Percentiles rank a stretch among this genome's conserved stretches.
phyloP scores from a whole-genome alignment of 2,329 filamentous ascomycete species.

The Thyridium curvatum region DNA sequence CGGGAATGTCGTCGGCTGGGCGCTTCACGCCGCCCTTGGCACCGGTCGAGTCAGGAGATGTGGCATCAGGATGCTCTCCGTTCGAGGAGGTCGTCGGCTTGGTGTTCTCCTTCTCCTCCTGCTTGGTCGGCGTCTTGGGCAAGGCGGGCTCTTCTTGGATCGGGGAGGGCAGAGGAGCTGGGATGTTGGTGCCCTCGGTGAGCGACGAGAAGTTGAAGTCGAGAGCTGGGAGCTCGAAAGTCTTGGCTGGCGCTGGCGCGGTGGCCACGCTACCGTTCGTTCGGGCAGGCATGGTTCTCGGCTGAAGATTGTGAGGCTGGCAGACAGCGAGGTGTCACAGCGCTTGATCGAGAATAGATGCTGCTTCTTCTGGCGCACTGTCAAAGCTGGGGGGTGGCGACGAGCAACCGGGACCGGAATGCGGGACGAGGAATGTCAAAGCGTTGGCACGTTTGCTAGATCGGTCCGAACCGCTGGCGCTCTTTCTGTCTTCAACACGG shows the following conservation, averaged over 20 bases:
- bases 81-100: conserved; percentile 20
- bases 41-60: conserved; percentile 13
- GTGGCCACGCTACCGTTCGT: conserved; percentile 13
- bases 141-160: conserved; percentile 38
- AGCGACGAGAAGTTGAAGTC: conserved; percentile 53
- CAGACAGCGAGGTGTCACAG: no score
- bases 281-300: conserved; percentile 17
- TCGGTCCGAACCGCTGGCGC: no score
- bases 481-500: no score
- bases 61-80: conserved; percentile 25
- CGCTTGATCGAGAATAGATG: no score
- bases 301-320: no score
- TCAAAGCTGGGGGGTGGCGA: no score
- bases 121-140: conserved; percentile 23
- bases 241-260: conserved; percentile 12
- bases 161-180: conserved; percentile 50
- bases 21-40: conserved; percentile 37
- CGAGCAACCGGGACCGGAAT: no score
- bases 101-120: no score
- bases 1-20: conserved; percentile 41
- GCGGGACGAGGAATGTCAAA: no score
- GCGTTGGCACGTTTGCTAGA: no score
- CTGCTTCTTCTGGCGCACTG: no score
- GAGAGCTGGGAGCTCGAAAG: conserved; percentile 52
- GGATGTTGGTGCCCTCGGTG: conserved; percentile 56